These are phyloP conservation scores for Salix caprea DNA, from an alignment of 345 rosid genomes.

Conservation along the genomic window DNA sequence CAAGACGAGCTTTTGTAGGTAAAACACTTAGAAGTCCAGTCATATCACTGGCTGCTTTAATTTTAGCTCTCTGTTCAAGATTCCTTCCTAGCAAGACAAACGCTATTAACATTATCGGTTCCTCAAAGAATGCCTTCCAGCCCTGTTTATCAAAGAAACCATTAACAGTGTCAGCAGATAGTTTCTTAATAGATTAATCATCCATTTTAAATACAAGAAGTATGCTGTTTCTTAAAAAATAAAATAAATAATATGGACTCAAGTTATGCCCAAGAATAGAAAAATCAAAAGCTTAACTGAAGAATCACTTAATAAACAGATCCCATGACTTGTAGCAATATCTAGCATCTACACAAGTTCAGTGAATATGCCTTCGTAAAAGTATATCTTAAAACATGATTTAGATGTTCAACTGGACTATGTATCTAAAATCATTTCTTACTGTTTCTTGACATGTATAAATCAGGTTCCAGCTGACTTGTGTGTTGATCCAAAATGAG, in stretches of 20 bases:
- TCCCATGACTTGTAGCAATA: too few relatives aligned
- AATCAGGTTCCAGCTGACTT: too few relatives aligned
- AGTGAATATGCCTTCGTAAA: too few relatives aligned
- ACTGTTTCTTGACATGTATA: too few relatives aligned
- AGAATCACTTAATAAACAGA: neutral
- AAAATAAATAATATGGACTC: neutral
- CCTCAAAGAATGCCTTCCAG: constrained; percentile 97
- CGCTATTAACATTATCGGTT: constrained; percentile 89
- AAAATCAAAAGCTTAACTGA: neutral
- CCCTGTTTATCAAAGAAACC: constrained; percentile 52
- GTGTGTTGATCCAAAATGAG: too few relatives aligned
- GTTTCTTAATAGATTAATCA: constrained; percentile 8
- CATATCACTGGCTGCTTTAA: constrained; percentile 97
- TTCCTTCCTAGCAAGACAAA: constrained; percentile 93
- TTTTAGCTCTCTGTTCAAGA: constrained; percentile 97
- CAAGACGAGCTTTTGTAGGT: constrained; percentile 91
- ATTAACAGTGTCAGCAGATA: constrained; percentile 12
- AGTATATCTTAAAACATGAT: too few relatives aligned
- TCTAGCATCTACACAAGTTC: too few relatives aligned
- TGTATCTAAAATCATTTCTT: too few relatives aligned
- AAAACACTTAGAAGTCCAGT: constrained; percentile 81
- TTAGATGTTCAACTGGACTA: too few relatives aligned
- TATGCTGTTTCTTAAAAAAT: neutral
- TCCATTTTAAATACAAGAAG: constrained; percentile 3
- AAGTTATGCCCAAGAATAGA: neutral